Evolutionary conservation across 2,329 filamentous ascomycete genomes (phyloP), one percentile per base, ranked within the genome.

Genomic region (Myriangium duriaei): DNA sequence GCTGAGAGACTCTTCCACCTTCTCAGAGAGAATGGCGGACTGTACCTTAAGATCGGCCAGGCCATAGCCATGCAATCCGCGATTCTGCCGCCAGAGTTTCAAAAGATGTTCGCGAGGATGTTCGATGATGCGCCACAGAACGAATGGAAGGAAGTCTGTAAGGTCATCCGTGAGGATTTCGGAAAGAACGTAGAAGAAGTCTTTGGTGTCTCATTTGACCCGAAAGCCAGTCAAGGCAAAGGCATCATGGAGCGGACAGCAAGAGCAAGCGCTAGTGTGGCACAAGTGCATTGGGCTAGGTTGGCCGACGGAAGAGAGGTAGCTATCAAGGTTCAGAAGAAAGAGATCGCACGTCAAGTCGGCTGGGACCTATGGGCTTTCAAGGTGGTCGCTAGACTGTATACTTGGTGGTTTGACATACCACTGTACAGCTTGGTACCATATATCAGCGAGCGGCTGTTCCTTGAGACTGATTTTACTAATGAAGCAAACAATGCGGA

Each of bases 61-160:
- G 91, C 91, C 4, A 88, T 98, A 48, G 91, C 88, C 11, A 96
- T 96, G 91, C 91, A 98, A 67, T 88, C 82, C 48, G 88, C 88
- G 0, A 78, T 96, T 16, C 64, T 98, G 44, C 91, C 91, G 16
- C 83, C 87, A 0, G 86, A 94, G 59, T 96, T 96, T 51, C 86
- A 94, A 65, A 78, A 79, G 52, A 96, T 95, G 86, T 98, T 98
- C 55, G 70, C 80, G 14, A 74, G 81, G 52, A 95, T 98, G 85
- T 98, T 96, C 56, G 91, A 96, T 56, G 88, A 96, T 64, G 91
- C 91, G 45, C 87, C 88, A 26, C 87, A 95, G 67, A 91, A 93
- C 55, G 69, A 72, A 30, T 96, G 87, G 87, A 71, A 68, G 47
- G 83, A 88, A 35, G 79, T 94, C 2, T 80, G 93, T 62, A 73